Evolutionary conservation across 345 rosid genomes (phyloP), one percentile per base, ranked within the genome.

Genomic region (Moricandia arvensis): DNA sequence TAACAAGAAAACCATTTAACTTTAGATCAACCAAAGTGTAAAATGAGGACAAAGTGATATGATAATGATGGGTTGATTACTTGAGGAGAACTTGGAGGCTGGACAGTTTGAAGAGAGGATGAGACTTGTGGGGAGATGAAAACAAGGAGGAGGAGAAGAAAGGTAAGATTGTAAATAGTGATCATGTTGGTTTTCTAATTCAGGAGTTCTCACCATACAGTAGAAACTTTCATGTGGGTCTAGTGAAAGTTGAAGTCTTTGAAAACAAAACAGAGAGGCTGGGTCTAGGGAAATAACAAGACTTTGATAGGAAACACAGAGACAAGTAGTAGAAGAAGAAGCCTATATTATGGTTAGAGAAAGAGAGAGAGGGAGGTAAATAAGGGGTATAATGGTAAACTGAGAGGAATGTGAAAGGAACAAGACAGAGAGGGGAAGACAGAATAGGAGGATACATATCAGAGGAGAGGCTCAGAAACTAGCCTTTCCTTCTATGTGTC

Each of bases 331-430:
- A 21, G 24, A 21, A 21, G 24, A 21, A 21, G 24, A 21, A 21
- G 24, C 24, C n/a, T n/a, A 21, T 21, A 0, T 21, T 21, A 21
- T 21, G 24, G 24, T 21, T 21, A 2, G 16, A 43, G 10, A 15
- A 49, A 18, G 24, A 6, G 30, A 62, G 37, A 35, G 24, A 21
- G 24, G 11, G 60, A 31, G 34, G 16, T 35, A 33, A 10, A 6
- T 1, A 3, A 18, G 57, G 79, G 81, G 60, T 60, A 66, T 6
- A 66, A 72, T 66, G 41, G 77, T 78, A 78, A 66, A 35, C 29
- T 29, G 1, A 0, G 2, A 47, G 27, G 21, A 8, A 61, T 51
- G 71, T 83, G 91, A 87, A 83, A 90, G 81, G 85, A 87, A 90
- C 90, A 77, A 80, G 33, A 80, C 91, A 73, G 74, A 77, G 66